Evolutionary conservation across 768 basidiomycete genomes (phyloP), one percentile per base, ranked within the genome.

Genomic region (Pisolithus microcarpus): DNA sequence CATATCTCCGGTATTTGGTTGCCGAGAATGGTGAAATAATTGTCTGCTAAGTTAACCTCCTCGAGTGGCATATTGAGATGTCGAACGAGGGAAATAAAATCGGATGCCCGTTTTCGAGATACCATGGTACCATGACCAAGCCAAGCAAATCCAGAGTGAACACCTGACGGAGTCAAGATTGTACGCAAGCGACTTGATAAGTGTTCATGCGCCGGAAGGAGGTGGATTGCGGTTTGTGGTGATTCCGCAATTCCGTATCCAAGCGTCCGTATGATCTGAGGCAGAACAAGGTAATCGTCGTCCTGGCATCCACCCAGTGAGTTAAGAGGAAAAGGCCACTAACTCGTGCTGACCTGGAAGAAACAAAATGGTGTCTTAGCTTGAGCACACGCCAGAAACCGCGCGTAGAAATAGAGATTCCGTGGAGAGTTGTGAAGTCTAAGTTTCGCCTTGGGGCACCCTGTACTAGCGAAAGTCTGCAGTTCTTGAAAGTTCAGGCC

Each of bases 31-130:
- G 81, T 71, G 58, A 77, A 86, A 56, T 84, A 84, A 53, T 86
- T 86, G 60, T 86, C 85, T 4, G 83, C 80, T 82, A 84, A 85
- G 56, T 75, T 72, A 58, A 72, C 65, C 55, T 82, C 75, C 36
- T 79, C 77, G 4, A 71, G 62, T 0, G 78, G 70, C 37, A 72
- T 63, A 34, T 76, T 70, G 34, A 83, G 63, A 18, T 49, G 30
- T 4, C 67, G 51, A 55, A 84, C 61, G 39, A 84, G 70, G 13
- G 65, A 61, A 16, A 84, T 61, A 59, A 84, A 86, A 16, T 70
- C 67, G 15, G 66, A 62, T 15, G 70, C 75, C 49, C 66, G 64
- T 18, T 71, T 69, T 44, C 70, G 71, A 51, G 58, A 68, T 50
- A 85, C 62, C 49, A 85, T 72, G 6, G 81, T 63, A 18, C 84